Base-by-base conservation (phyloP, 306 rosid species). In the Corylus avellana region DNA sequence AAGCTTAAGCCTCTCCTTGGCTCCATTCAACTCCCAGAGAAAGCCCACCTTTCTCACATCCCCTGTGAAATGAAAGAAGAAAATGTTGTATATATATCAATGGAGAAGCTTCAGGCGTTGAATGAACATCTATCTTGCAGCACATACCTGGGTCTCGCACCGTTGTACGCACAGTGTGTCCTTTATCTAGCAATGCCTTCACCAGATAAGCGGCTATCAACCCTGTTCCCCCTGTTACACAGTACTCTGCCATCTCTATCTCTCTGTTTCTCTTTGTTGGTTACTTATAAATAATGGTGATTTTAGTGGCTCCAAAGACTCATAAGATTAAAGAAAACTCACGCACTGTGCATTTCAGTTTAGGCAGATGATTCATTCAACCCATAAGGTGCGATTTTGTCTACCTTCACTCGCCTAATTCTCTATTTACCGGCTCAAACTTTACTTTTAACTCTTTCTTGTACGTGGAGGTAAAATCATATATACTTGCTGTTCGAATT, bases 201-300 rank as follows among this genome's bases (percentile, higher is more conserved):
- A 94, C 85, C 14, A 94, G 74, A 75, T 88, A 83, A 46, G 96
- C 79, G 57, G 93, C 97, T 46, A 94, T 85, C 92, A 94, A 86
- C 3, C 98, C 94, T 53, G 92, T 82, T 47, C 98, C 97, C 20
- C 98, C 98, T 11, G 94, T 94, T 0, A 94, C 94, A 10, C 94
- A 92, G 76, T 87, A 94, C 61, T 87, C 93, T 0, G 88, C 88
- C 98, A 94, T 94, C 72, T 70, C 4, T 75, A 11, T 66, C 29
- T 61, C 27, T 25, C 57, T 25, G 7, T 3, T 3, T 14, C 16
- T 25, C 44, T 68, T 1, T 49, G 53, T 11, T 49, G 14, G 14
- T 49, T 4, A 48, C 51, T 9, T 48, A 48, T 13, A 49, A 11
- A 56, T 59, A 59, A 27, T 25, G 66, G 17, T 25, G 7, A 10